Conservation (phyloP, 306 rosid genomes). For the Betula pendula region DNA sequence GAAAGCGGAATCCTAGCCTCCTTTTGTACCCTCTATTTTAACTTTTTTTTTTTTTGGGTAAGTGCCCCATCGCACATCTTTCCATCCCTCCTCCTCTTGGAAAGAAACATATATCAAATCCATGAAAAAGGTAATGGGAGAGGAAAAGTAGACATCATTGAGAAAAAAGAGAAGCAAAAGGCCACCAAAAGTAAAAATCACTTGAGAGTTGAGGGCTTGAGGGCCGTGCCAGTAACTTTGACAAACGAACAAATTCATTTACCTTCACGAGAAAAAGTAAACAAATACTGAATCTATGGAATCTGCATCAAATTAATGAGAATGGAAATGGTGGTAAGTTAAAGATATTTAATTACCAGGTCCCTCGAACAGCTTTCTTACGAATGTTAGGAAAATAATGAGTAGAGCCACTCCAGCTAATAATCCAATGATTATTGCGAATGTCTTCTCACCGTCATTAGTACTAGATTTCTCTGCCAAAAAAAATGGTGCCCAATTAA, state of each 20-base stretch:
- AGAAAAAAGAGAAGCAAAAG: conserved; percentile 21
- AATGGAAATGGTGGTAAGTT: not conserved
- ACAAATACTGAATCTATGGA: not conserved
- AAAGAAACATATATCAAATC: conserved; percentile 17
- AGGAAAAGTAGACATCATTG: conserved; percentile 24
- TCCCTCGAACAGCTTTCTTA: conserved; percentile 57
- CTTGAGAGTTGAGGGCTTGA: conserved; percentile 20
- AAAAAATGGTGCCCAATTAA: not conserved
- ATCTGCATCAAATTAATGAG: not conserved
- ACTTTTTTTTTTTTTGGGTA: conserved; percentile 34
- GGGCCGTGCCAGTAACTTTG: conserved; percentile 32
- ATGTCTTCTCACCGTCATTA: conserved; percentile 77
- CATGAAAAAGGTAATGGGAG: conserved; percentile 15
- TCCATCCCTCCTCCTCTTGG: conserved; percentile 37
- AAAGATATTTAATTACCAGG: conserved; percentile 38
- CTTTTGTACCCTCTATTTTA: conserved; percentile 28
- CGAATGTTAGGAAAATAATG: conserved; percentile 71
- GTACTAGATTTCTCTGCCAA: conserved; percentile 54
- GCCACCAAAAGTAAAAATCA: conserved; percentile 40
- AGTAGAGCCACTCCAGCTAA: conserved; percentile 82
- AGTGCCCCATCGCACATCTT: conserved; percentile 38
- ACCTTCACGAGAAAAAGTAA: conserved; percentile 54
- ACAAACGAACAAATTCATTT: conserved; percentile 42
- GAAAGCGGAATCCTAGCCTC: conserved; percentile 34
- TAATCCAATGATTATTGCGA: conserved; percentile 85